phyloP scores from a whole-genome alignment of 495 filamentous ascomycete genomes.

The Aspergillus diversus region DNA sequence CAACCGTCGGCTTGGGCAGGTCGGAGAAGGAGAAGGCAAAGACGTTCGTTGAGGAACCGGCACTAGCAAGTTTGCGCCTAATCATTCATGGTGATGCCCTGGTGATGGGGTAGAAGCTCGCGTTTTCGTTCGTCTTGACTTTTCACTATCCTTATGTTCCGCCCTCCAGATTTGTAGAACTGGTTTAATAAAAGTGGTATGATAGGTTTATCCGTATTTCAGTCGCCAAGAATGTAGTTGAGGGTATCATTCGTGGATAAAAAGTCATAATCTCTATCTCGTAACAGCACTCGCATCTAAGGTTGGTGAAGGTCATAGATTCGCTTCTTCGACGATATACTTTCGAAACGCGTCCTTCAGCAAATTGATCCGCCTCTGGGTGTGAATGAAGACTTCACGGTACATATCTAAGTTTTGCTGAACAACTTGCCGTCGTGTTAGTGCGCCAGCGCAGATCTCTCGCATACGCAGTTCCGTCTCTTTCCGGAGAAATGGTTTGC shows the following conservation, averaged over 20 bases:
- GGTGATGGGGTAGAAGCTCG: not conserved
- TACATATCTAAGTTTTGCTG: constrained; percentile 83
- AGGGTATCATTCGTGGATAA: not conserved
- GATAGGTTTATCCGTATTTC: too few species aligned
- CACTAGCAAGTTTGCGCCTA: not conserved
- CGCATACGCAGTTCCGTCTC: constrained; percentile 97
- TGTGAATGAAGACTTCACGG: constrained; percentile 78
- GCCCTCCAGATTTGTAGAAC: not conserved
- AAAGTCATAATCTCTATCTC: not conserved
- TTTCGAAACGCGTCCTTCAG: constrained; percentile 65
- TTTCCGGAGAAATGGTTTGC: constrained; percentile 96
- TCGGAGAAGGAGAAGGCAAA: not conserved
- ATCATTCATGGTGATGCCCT: not conserved
- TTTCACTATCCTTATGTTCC: not conserved
- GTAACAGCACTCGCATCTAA: not conserved
- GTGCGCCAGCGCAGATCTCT: constrained; percentile 88
- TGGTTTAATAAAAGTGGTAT: too few species aligned
- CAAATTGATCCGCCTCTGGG: constrained; percentile 70
- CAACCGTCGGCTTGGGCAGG: not conserved
- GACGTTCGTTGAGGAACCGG: not conserved
- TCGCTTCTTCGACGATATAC: constrained; percentile 46
- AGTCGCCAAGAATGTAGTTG: not conserved
- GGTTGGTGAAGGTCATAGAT: constrained; percentile 8
- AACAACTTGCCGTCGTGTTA: constrained; percentile 72
- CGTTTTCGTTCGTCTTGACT: not conserved